A percentile compares a stretch with the other conserved stretches of the same genome.
phyloP scores from a whole-genome alignment of 805 yeast species.

The Torulaspora quercuum region DNA sequence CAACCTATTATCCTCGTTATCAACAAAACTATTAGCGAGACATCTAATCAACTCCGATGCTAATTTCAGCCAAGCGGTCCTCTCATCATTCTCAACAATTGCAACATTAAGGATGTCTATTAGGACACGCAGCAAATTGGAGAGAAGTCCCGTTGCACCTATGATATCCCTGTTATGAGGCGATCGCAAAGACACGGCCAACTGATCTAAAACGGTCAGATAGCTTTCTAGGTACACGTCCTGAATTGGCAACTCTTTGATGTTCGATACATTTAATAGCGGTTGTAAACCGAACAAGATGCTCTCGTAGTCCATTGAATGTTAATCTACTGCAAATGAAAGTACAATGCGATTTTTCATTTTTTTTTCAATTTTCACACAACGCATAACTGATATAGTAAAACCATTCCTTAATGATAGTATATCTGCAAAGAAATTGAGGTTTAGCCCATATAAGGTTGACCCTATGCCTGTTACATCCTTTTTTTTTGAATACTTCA shows the following conservation, averaged over 20 bases:
- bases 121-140: conserved; percentile 20
- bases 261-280: conserved; percentile 20
- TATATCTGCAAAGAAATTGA: no score
- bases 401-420: no score
- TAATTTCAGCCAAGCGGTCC: conserved; percentile 20
- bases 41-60: conserved; percentile 34
- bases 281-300: conserved; percentile 34
- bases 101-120: conserved; percentile 15
- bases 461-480: no score
- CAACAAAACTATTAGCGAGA: conserved; percentile 34
- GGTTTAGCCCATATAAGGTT: no score
- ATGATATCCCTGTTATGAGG: conserved; percentile 32
- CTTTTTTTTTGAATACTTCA: no score
- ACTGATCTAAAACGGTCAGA: conserved; percentile 28
- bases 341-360: no score
- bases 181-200: conserved; percentile 33
- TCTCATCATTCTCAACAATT: conserved; percentile 11
- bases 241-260: conserved; percentile 22
- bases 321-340: no score
- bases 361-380: no score
- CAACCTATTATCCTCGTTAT: conserved; percentile 32
- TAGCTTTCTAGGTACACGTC: conserved; percentile 22
- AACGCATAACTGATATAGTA: no score
- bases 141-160: conserved; percentile 30
- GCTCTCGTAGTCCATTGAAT: conserved; percentile 35